These are phyloP conservation scores for Acacia confusa DNA, from an alignment of 306 rosid genomes.

Conservation along the genomic window DNA sequence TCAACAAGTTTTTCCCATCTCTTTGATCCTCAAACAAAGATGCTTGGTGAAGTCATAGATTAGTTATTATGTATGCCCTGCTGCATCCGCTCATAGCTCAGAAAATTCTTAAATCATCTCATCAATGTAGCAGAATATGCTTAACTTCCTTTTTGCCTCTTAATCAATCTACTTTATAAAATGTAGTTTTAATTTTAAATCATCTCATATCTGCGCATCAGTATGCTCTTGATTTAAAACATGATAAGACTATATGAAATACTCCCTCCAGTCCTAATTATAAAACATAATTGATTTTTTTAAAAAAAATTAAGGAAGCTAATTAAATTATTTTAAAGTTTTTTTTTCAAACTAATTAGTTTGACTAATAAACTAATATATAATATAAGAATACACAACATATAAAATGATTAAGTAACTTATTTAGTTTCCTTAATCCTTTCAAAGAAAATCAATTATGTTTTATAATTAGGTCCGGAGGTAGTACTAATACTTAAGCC, in stretches of 20 bases:
- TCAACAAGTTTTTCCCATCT: constrained; percentile 94
- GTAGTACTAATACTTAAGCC: not conserved
- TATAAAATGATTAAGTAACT: no score
- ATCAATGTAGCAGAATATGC: constrained; percentile 14
- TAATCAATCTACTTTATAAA: not conserved
- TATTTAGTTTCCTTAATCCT: no score
- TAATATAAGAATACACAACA: no score
- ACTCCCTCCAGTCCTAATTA: no score
- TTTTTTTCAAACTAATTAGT: no score
- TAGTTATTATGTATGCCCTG: not conserved
- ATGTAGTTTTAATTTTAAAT: not conserved
- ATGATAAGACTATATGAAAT: not conserved
- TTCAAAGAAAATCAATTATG: no score
- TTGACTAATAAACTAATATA: no score
- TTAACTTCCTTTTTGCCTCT: not conserved
- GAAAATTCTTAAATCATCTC: constrained; percentile 8
- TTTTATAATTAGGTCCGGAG: no score
- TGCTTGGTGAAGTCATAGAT: not conserved
- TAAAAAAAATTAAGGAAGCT: no score
- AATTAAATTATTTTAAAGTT: no score
- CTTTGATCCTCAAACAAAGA: constrained; percentile 43
- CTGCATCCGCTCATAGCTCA: not conserved
- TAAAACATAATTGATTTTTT: no score
- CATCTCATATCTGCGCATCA: not conserved
- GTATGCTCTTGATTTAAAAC: not conserved